phyloP scores from a whole-genome alignment of 1,284 basidiomycete genomes.

The Gomphus bonarii region DNA sequence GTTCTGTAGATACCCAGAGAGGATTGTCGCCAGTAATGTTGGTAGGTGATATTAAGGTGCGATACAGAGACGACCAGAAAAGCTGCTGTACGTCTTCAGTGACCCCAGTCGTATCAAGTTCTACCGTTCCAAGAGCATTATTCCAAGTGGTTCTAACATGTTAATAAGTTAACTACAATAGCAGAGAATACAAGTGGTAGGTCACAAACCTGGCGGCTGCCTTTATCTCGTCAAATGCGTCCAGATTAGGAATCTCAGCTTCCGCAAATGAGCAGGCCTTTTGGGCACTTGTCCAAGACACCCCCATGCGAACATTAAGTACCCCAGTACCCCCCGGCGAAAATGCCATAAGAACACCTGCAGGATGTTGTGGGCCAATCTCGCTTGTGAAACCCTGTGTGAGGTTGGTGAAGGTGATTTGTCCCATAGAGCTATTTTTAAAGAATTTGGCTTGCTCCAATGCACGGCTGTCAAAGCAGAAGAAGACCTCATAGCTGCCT shows the following conservation, averaged over 20 bases:
- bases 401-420: neutral
- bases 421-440: neutral
- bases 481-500: slow-evolving; percentile 9
- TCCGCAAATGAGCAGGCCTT: slow-evolving; percentile 53
- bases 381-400: neutral
- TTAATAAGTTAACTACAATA: slow-evolving; percentile 6
- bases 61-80: slow-evolving; percentile 55
- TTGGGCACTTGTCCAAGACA: slow-evolving; percentile 48
- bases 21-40: slow-evolving; percentile 68
- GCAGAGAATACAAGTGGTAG: neutral
- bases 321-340: neutral
- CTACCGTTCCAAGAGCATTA: slow-evolving; percentile 41
- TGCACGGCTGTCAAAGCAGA: slow-evolving; percentile 6
- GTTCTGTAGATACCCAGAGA: slow-evolving; percentile 51
- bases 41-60: slow-evolving; percentile 56
- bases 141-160: slow-evolving; percentile 37
- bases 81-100: slow-evolving; percentile 38
- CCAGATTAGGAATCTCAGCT: slow-evolving; percentile 48
- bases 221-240: slow-evolving; percentile 35
- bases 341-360: slow-evolving; percentile 6
- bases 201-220: slow-evolving; percentile 20
- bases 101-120: slow-evolving; percentile 41
- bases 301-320: slow-evolving; percentile 23
- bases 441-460: slow-evolving; percentile 6
- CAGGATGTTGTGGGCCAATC: neutral